These are phyloP conservation scores for Aspergillus costaricaensis DNA, from an alignment of 2,329 filamentous ascomycete genomes.

Conservation along the genomic window DNA sequence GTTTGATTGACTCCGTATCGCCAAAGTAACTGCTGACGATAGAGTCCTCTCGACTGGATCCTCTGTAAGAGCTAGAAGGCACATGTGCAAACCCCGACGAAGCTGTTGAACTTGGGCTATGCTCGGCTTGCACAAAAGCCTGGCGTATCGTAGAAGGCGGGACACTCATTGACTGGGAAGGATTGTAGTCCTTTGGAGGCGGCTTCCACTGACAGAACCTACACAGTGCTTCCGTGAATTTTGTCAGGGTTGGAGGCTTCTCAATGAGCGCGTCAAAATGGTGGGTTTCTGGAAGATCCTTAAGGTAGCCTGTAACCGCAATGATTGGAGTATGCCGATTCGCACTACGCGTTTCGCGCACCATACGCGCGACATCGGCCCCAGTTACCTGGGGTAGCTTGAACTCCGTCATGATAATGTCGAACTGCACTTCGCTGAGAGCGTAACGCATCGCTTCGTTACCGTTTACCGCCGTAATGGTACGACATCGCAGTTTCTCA, in stretches of 20 bases:
- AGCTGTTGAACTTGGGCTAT: slow-evolving; percentile 80
- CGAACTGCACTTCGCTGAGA: slow-evolving; percentile 96
- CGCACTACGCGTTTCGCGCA: slow-evolving; percentile 91
- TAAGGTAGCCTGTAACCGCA: slow-evolving; percentile 95
- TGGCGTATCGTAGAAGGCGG: slow-evolving; percentile 66
- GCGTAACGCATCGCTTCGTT: slow-evolving; percentile 91
- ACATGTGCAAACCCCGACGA: slow-evolving; percentile 71
- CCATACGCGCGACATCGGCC: slow-evolving; percentile 94
- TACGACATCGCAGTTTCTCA: slow-evolving; percentile 92
- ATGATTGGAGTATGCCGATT: slow-evolving; percentile 95
- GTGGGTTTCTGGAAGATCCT: slow-evolving; percentile 90
- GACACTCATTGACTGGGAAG: slow-evolving; percentile 59
- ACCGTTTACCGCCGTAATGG: slow-evolving; percentile 86
- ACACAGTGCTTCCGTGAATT: slow-evolving; percentile 83
- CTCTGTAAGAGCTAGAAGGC: slow-evolving; percentile 73
- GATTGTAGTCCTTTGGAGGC: slow-evolving; percentile 60
- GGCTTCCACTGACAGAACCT: slow-evolving; percentile 93
- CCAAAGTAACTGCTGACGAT: slow-evolving; percentile 81
- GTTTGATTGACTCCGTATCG: slow-evolving; percentile 75
- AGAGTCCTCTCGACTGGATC: slow-evolving; percentile 83
- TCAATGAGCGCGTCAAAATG: slow-evolving; percentile 95
- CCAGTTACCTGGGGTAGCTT: slow-evolving; percentile 94
- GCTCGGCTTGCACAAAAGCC: slow-evolving; percentile 65
- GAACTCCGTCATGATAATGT: slow-evolving; percentile 98
- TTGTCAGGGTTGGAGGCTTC: slow-evolving; percentile 91